Evolutionary conservation across 176 grass and related monocot genomes (phyloP).

Genomic region (Thinopyrum elongatum): DNA sequence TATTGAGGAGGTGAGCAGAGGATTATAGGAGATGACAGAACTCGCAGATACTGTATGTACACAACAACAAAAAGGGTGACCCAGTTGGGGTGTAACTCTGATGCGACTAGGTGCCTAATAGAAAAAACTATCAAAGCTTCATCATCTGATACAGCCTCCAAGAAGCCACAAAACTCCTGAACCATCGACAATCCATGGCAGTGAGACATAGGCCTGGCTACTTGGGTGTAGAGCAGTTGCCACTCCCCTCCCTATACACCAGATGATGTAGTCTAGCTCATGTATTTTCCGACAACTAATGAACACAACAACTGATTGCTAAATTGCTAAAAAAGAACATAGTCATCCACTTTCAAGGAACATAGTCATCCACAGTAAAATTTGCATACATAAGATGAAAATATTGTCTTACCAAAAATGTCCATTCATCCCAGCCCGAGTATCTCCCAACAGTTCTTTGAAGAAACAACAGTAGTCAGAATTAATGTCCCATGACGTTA

Average conservation of each 20-base stretch:
- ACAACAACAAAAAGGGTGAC: constrained; percentile 34
- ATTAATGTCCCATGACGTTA: neutral
- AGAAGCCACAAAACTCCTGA: constrained; percentile 16
- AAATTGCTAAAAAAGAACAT: neutral
- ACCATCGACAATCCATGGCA: neutral
- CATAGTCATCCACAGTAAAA: neutral
- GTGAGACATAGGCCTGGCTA: neutral
- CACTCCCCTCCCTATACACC: neutral
- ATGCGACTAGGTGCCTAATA: constrained; percentile 10
- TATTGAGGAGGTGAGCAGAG: neutral
- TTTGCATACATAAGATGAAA: neutral
- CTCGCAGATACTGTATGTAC: constrained; percentile 20
- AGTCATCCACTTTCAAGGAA: neutral
- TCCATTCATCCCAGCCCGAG: neutral
- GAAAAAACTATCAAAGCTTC: neutral
- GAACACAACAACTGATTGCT: neutral
- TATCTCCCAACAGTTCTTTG: neutral
- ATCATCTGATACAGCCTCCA: neutral
- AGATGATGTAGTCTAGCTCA: neutral
- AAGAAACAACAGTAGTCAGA: neutral
- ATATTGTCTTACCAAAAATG: constrained; percentile 10
- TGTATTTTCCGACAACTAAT: neutral
- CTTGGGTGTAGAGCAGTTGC: constrained; percentile 7
- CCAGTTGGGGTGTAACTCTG: constrained; percentile 2
- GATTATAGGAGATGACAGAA: neutral